Percentiles rank a stretch among this genome's conserved stretches.
Conservation (phyloP, 495 filamentous ascomycete species). For the Neurospora sp. region DNA sequence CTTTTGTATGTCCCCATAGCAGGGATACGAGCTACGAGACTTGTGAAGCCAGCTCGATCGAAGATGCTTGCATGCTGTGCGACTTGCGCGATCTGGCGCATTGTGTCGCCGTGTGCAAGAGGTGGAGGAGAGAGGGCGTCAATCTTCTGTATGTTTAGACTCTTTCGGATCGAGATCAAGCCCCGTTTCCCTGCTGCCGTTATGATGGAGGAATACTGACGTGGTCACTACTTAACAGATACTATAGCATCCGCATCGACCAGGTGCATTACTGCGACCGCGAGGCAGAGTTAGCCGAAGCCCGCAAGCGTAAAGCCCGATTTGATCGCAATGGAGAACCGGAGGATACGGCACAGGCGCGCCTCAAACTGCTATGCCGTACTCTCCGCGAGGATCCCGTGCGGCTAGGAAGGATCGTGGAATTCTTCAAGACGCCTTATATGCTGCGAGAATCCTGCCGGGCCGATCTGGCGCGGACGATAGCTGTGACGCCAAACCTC, state of each 20-base stretch:
- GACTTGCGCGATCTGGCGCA: slow-evolving; percentile 85
- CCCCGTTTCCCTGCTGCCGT: neutral
- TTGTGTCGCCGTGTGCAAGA: slow-evolving; percentile 60
- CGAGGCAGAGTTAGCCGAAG: slow-evolving; percentile 68
- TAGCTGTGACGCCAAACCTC: slow-evolving; percentile 76
- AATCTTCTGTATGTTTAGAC: slow-evolving; percentile 48
- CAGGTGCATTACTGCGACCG: slow-evolving; percentile 89
- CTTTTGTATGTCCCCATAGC: slow-evolving; percentile 74
- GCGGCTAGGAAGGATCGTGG: slow-evolving; percentile 52
- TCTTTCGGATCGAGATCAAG: neutral
- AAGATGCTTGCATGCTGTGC: slow-evolving; percentile 89
- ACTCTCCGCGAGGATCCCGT: slow-evolving; percentile 65
- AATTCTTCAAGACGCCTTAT: slow-evolving; percentile 84
- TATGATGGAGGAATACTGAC: slow-evolving; percentile 1
- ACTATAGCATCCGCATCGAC: slow-evolving; percentile 85
- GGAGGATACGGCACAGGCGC: slow-evolving; percentile 64
- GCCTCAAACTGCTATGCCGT: slow-evolving; percentile 68
- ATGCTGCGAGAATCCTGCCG: slow-evolving; percentile 89
- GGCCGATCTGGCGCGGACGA: slow-evolving; percentile 71
- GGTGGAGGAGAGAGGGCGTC: slow-evolving; percentile 52
- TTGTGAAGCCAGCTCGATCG: slow-evolving; percentile 72
- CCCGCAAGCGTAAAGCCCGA: slow-evolving; percentile 63
- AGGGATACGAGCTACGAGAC: slow-evolving; percentile 65
- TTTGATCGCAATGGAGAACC: slow-evolving; percentile 67
- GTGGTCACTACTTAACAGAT: slow-evolving; percentile 40